Evolutionary conservation across 2,329 filamentous ascomycete genomes (phyloP), one percentile per base, ranked within the genome.

Genomic region (Xylaria sp.): DNA sequence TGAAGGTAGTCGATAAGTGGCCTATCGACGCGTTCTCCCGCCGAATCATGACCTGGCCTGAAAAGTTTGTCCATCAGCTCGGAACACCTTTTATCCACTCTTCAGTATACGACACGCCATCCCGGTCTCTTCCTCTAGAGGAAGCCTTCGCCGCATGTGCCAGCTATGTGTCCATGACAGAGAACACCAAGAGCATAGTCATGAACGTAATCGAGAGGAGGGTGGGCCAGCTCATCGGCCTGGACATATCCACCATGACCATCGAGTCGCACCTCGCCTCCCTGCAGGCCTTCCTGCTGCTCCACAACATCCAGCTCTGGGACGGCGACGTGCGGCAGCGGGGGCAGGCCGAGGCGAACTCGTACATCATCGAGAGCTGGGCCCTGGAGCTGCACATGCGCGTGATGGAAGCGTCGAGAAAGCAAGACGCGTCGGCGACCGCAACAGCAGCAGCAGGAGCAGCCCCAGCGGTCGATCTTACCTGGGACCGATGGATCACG

Each of bases 261-360:
- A 26, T 55, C 19, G 48, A 53, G 26, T n/a, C 22, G 19, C 54
- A 50, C 17, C 43, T 52, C 11, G 54, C 54, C 2, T 39, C 43
- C 1, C 34, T 57, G 17, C 54, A 57, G 16, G 54, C 50, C 1
- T 45, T 57, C 21, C 43, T 53, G 7, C 41, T 57, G 3, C 46
- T 53, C 7, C 50, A 53, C 18, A 47, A 20, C 20, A 42, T 57
- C 47, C 50, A 51, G 34, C 50, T 53, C 2, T 57, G 54, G 54
- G 54, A 53, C 37, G 54, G 50, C 21, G 50, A 53, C 39, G 21
- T 19, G 7, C 17, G 45, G 8, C 54, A 57, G 24, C 54, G 54
- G 11, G 34, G 34, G 4, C 50, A 50, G n/a, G 54, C 50, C 7
- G 50, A 53, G 39, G 40, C 40, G 52, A 47, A 54, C 26, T 50